Conservation (phyloP, 257 asterid species). For the Salvia miltiorrhiza region DNA sequence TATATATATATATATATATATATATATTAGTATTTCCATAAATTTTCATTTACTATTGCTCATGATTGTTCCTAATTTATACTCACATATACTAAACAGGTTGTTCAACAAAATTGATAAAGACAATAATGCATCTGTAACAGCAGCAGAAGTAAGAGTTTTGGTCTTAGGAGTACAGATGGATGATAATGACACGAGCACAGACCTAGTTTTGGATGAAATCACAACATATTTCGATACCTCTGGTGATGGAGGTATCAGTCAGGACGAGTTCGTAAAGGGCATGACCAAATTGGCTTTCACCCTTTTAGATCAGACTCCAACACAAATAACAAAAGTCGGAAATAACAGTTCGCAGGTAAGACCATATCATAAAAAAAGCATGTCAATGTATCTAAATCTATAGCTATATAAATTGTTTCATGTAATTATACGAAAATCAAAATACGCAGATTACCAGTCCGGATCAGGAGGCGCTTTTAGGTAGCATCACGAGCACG, state of each 20-base stretch:
- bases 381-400: neutral
- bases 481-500: slow-evolving; percentile 25
- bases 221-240: slow-evolving; percentile 39
- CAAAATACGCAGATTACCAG: slow-evolving; percentile 28
- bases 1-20: neutral
- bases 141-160: slow-evolving; percentile 45
- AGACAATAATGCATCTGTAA: slow-evolving; percentile 29
- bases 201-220: slow-evolving; percentile 34
- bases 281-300: slow-evolving; percentile 37
- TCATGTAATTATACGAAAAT: neutral
- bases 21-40: neutral
- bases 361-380: neutral
- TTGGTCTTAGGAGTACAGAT: slow-evolving; percentile 41
- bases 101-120: slow-evolving; percentile 29
- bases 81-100: slow-evolving; percentile 21
- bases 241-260: slow-evolving; percentile 39
- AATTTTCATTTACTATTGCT: neutral
- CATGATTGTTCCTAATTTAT: too few species aligned
- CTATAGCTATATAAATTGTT: neutral
- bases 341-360: slow-evolving; percentile 30
- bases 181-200: slow-evolving; percentile 25
- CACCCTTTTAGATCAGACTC: slow-evolving; percentile 23
- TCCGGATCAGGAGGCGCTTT: slow-evolving; percentile 27
- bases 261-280: slow-evolving; percentile 40
- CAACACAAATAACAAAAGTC: neutral